Percentiles rank a stretch among this genome's conserved stretches.
Conservation (phyloP, 371 early-diverging fungal species). For the Smittium culicis region DNA sequence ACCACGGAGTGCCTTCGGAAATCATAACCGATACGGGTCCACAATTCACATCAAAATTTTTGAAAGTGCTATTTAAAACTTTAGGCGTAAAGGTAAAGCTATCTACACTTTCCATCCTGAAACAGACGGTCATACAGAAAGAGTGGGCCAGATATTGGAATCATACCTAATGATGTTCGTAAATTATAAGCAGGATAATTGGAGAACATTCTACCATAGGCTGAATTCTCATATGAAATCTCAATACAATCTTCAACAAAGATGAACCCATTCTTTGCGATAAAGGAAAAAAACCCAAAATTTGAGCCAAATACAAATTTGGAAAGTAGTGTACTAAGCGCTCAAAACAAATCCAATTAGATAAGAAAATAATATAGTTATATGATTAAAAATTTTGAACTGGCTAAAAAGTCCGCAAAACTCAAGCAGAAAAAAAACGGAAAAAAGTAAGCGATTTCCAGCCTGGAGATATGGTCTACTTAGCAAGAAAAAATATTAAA, state of each 20-base stretch:
- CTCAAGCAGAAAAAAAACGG: background rate
- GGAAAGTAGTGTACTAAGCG: background rate
- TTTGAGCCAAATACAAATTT: background rate
- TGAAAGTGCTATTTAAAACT: constrained; percentile 9
- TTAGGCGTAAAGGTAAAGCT: constrained; percentile 8
- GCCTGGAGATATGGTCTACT: background rate
- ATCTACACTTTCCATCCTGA: constrained; percentile 23
- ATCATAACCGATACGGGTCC: background rate
- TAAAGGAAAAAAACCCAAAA: background rate
- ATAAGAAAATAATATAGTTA: background rate
- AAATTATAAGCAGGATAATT: background rate
- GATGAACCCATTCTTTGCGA: background rate
- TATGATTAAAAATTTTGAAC: background rate
- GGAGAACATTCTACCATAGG: background rate
- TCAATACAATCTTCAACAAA: background rate
- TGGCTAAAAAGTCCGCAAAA: too few species aligned
- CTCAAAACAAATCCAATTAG: background rate
- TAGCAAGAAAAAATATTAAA: background rate
- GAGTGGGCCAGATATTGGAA: constrained; percentile 14
- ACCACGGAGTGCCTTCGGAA: background rate
- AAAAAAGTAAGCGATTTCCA: background rate
- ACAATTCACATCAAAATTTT: constrained; percentile 18
- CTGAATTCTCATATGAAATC: background rate
- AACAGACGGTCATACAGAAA: constrained; percentile 22
- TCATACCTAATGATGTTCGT: background rate